Evolutionary conservation across 177 flowering plant genomes (phyloP).

Genomic region (Vitis hybrid): DNA sequence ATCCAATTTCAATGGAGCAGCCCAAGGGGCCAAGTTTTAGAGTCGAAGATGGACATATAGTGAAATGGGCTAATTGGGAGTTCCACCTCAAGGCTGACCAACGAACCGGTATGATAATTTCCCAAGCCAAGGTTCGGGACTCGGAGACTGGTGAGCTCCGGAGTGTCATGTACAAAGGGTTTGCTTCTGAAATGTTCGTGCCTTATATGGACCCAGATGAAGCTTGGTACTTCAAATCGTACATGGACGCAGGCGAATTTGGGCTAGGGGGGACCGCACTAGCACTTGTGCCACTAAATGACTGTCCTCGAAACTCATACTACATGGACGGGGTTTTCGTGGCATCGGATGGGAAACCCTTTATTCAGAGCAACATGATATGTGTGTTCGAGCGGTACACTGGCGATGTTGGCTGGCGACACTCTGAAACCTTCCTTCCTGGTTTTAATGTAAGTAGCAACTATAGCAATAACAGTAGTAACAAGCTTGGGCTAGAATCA

Average conservation of each 20-base stretch:
- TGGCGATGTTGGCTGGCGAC: constrained; percentile 93
- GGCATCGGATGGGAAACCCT: constrained; percentile 76
- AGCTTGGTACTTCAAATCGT: constrained; percentile 94
- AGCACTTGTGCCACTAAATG: constrained; percentile 87
- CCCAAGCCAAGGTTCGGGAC: constrained; percentile 65
- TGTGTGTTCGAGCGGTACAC: constrained; percentile 83
- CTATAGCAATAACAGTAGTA: too few relatives aligned
- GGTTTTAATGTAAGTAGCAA: constrained; percentile 54
- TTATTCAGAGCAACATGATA: constrained; percentile 64
- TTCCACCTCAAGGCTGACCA: constrained; percentile 89
- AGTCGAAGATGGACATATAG: constrained; percentile 62
- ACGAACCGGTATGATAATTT: constrained; percentile 74
- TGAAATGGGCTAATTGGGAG: constrained; percentile 95
- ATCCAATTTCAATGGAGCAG: constrained; percentile 92
- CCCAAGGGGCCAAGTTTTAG: constrained; percentile 84
- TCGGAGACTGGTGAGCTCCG: constrained; percentile 57
- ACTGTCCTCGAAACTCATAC: constrained; percentile 76
- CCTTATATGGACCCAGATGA: constrained; percentile 96
- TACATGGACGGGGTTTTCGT: constrained; percentile 90
- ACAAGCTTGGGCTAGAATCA: too few relatives aligned
- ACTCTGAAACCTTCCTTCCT: constrained; percentile 73
- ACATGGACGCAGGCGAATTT: constrained; percentile 97
- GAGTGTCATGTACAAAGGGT: constrained; percentile 85
- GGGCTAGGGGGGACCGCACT: constrained; percentile 86
- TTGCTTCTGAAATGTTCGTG: constrained; percentile 81